Evolutionary conservation across 2,329 filamentous ascomycete genomes (phyloP).

Genomic region (Mycosphaerella sp.): DNA sequence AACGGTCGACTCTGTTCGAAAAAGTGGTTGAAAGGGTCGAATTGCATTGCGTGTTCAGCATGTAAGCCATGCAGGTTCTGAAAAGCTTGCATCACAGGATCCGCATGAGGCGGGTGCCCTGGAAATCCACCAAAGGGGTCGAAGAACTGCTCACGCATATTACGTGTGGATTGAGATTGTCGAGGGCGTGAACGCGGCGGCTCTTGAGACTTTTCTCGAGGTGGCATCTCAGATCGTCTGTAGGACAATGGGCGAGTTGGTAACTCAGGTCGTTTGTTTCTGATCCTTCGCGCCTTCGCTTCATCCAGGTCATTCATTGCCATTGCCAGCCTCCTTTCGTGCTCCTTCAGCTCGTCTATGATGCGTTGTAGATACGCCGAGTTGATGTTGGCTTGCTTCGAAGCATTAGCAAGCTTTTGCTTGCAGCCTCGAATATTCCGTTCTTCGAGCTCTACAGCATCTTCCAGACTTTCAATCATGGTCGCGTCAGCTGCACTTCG

Average conservation of each 20-base stretch:
- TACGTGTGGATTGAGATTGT: slow-evolving; percentile 1
- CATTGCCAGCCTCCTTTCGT: slow-evolving; percentile 17
- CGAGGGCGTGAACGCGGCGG: slow-evolving; percentile 8
- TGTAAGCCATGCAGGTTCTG: slow-evolving; percentile 16
- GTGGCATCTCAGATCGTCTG: slow-evolving; percentile 5
- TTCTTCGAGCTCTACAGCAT: slow-evolving; percentile 22
- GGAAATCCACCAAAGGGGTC: slow-evolving; percentile 18
- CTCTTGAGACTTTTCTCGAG: slow-evolving; percentile 7
- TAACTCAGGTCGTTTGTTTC: slow-evolving; percentile 3
- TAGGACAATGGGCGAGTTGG: slow-evolving; percentile 11
- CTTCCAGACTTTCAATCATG: slow-evolving; percentile 20
- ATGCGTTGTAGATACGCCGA: slow-evolving; percentile 22
- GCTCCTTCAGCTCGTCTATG: slow-evolving; percentile 24
- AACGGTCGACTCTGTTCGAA: slow-evolving; percentile 12
- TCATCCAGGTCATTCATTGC: slow-evolving; percentile 17
- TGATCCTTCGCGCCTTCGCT: slow-evolving; percentile 8
- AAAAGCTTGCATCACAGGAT: slow-evolving; percentile 20
- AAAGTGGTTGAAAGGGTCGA: slow-evolving; percentile 16
- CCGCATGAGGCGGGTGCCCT: slow-evolving; percentile 12
- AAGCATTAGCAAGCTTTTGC: slow-evolving; percentile 25
- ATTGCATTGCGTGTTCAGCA: slow-evolving; percentile 4
- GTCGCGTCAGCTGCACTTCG: slow-evolving; percentile 11
- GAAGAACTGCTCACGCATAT: slow-evolving; percentile 6
- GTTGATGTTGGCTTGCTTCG: slow-evolving; percentile 19
- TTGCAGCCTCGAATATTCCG: slow-evolving; percentile 21